These are phyloP conservation scores for Monilinia fructigena DNA, from an alignment of 2,329 filamentous ascomycete species.

Conservation along the genomic window DNA sequence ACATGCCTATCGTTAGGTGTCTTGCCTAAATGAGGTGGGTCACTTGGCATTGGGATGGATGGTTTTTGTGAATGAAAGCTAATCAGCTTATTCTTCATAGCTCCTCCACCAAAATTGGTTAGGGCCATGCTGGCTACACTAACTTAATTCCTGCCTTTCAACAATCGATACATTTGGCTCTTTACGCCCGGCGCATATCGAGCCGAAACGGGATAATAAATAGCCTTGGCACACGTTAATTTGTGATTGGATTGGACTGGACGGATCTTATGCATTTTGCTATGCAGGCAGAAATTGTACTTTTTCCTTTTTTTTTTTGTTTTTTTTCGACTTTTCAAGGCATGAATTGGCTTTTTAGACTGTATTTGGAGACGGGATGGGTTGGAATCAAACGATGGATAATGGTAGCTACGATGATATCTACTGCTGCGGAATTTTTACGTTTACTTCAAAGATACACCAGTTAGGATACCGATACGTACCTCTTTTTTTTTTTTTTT, in stretches of 20 bases:
- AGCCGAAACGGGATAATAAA: slow-evolving; percentile 6
- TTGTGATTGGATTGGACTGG: background rate
- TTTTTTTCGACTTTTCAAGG: background rate
- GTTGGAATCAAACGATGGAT: slow-evolving; percentile 8
- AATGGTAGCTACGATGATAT: slow-evolving; percentile 6
- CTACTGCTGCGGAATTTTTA: background rate
- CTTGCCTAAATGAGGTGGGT: slow-evolving; percentile 35
- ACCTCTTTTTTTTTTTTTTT: background rate
- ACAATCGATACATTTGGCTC: slow-evolving; percentile 2
- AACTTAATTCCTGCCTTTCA: slow-evolving; percentile 47
- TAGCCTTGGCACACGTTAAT: slow-evolving; percentile 7
- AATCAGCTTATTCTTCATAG: slow-evolving; percentile 44
- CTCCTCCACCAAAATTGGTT: slow-evolving; percentile 61
- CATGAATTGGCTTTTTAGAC: slow-evolving; percentile 8
- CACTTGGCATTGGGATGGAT: slow-evolving; percentile 25
- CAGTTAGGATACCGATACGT: slow-evolving; percentile 2
- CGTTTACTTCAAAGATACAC: background rate
- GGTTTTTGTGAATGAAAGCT: slow-evolving; percentile 28
- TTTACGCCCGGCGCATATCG: background rate
- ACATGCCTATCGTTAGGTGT: slow-evolving; percentile 51
- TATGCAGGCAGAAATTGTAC: background rate
- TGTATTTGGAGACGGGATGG: slow-evolving; percentile 15
- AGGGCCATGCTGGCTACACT: slow-evolving; percentile 70
- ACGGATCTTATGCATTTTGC: background rate
- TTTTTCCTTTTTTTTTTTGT: background rate